Conservation (phyloP, 2,329 filamentous ascomycete species). For the Exophiala viscosa region DNA sequence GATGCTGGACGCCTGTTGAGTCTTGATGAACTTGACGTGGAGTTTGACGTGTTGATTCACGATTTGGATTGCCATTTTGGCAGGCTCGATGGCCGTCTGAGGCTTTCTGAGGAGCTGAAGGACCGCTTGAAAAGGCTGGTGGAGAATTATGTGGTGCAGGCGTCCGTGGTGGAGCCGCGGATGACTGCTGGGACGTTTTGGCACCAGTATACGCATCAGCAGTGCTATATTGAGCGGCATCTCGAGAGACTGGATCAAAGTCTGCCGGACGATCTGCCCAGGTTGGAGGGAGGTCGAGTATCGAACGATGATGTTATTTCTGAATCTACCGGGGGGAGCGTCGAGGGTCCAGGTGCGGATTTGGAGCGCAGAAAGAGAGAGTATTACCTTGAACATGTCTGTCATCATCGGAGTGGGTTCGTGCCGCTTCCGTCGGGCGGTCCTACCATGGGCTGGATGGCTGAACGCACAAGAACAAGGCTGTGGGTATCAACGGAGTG, state of each 20-base stretch:
- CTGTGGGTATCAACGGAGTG: not conserved
- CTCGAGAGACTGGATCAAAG: not conserved
- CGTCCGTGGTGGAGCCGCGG: not conserved
- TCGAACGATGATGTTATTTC: too few relatives aligned
- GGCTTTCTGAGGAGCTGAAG: not conserved
- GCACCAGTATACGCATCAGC: not conserved
- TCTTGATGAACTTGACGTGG: slow-evolving; percentile 3
- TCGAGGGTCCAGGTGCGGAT: too few relatives aligned
- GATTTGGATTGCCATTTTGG: not conserved
- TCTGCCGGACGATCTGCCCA: not conserved
- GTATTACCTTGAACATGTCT: slow-evolving; percentile 19
- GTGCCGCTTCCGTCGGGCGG: not conserved
- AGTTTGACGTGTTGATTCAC: not conserved
- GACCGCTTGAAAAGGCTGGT: not conserved
- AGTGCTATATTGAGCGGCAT: not conserved
- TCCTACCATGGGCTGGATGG: too few relatives aligned
- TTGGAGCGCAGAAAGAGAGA: slow-evolving; percentile 2
- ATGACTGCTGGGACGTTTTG: slow-evolving; percentile 8
- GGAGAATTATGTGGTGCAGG: slow-evolving; percentile 11
- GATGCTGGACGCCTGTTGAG: not conserved
- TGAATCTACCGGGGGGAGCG: too few relatives aligned
- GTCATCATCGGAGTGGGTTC: slow-evolving; percentile 18
- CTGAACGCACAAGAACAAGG: not conserved
- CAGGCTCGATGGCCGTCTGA: not conserved
- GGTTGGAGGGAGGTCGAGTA: not conserved